Base-by-base conservation (phyloP, 371 early-diverging fungal species). In the Vittaforma corneae region DNA sequence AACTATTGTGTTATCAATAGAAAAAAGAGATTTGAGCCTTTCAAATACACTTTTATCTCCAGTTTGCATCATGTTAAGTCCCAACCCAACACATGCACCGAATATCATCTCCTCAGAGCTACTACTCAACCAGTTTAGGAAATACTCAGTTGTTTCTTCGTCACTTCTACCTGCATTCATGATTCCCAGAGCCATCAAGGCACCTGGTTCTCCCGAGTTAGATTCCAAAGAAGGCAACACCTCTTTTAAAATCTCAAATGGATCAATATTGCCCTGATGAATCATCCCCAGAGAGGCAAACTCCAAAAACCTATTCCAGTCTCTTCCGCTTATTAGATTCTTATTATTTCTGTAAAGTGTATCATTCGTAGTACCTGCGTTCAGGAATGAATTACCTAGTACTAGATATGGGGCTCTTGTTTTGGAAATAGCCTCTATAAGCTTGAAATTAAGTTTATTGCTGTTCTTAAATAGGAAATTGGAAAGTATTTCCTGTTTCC, bases 221-320 rank as follows among this genome's bases (percentile, higher is more conserved):
- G 50, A 54, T 33, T 89, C 88, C 6, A 48, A 2, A 44, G 89
- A 88, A 73, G 87, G 86, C 1, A 96, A 92, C 42, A 76, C 67
- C 35, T 77, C 67, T 14, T 66, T 51, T 16, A 79, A 65, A 28
- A 75, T 55, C 18, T 61, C 57, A 67, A 54, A 56, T 6, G 60
- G 62, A 52, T 70, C 63, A 28, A 56, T 46, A 37, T 68, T 69
- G 18, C 64, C 62, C 69, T 87, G 88, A 81, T 98, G 97, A 63
- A 98, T 93, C 22, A 95, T 93, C 66, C 97, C 97, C 59, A 97
- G 81, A n/a, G 88, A 88, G 1, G 96, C 93, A 2, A 93, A 90
- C 2, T 94, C 95, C 60, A 89, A 87, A 79, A 96, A 98, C 80
- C 92, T 94, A 42, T 90, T 86, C 98, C 98, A 98, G 82, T 92